A percentile compares a stretch with the other conserved stretches of the same genome.
These are phyloP conservation scores for Omphalea diandra DNA, from an alignment of 441 rosid genomes.

Conservation along the genomic window DNA sequence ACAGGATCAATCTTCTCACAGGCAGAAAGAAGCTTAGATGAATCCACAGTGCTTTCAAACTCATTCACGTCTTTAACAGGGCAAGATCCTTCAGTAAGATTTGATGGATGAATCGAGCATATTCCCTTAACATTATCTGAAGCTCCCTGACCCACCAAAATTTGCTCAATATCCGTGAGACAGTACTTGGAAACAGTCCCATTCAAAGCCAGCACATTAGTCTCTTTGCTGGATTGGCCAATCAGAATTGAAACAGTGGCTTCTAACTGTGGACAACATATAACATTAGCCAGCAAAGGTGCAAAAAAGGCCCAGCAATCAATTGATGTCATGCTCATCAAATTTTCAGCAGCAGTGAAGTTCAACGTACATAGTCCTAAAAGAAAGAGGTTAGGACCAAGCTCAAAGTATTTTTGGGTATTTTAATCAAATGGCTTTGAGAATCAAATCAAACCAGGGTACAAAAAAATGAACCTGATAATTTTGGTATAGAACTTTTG, in stretches of 20 bases:
- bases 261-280: constrained; percentile 92
- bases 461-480: constrained; percentile 59
- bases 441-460: constrained; percentile 3
- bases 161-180: constrained; percentile 76
- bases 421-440: constrained; percentile 10
- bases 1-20: constrained; percentile 81
- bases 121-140: constrained; percentile 46
- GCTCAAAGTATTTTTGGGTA: constrained; percentile 9
- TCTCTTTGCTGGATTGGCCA: constrained; percentile 69
- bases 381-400: constrained; percentile 19
- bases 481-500: constrained; percentile 60
- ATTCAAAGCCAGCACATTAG: constrained; percentile 65
- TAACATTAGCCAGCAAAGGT: constrained; percentile 79
- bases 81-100: constrained; percentile 83
- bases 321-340: constrained; percentile 72
- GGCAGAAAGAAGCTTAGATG: constrained; percentile 67
- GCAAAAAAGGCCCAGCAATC: constrained; percentile 82
- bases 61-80: constrained; percentile 64
- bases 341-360: constrained; percentile 63
- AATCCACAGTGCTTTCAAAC: constrained; percentile 66
- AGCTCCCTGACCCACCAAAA: constrained; percentile 77
- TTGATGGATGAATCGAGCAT: constrained; percentile 57
- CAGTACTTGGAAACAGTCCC: constrained; percentile 67
- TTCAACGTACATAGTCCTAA: constrained; percentile 75
- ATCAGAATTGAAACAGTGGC: constrained; percentile 72